Percentiles rank a stretch among this genome's conserved stretches.
Evolutionary conservation across 306 rosid genomes (phyloP).

Genomic region (Clitoria ternatea): DNA sequence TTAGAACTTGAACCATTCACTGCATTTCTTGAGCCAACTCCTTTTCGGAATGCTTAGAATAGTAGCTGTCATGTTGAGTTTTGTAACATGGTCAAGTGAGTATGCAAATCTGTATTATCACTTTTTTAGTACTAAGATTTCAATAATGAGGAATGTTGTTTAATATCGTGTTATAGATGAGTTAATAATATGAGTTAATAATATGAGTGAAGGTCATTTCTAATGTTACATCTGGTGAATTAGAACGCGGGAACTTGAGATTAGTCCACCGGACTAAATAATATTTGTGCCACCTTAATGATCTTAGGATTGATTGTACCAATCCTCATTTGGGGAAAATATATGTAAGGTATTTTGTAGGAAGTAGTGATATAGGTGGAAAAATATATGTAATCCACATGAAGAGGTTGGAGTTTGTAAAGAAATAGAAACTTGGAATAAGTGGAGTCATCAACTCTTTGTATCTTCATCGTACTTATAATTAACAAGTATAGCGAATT

Average conservation of each 20-base stretch:
- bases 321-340: neutral
- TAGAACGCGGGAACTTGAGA: neutral
- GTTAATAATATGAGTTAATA: conserved; percentile 14
- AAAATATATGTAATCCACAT: too few species aligned
- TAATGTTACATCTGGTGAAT: neutral
- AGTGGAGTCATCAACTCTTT: too few species aligned
- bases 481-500: neutral
- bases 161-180: neutral
- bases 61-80: conserved; percentile 9
- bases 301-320: neutral
- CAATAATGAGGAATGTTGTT: conserved; percentile 22
- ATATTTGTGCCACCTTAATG: neutral
- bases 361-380: too few species aligned
- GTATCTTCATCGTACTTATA: neutral
- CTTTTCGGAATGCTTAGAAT: neutral
- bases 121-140: conserved; percentile 6
- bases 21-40: conserved; percentile 15
- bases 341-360: neutral
- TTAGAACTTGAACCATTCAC: conserved; percentile 15
- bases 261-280: neutral
- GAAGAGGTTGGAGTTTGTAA: too few species aligned
- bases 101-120: conserved; percentile 13
- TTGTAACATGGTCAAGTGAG: conserved; percentile 5
- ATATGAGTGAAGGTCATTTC: neutral
- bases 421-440: too few species aligned